A percentile compares a stretch with the other conserved stretches of the same genome.
Evolutionary conservation across 2,329 filamentous ascomycete genomes (phyloP).

Genomic region (Epichloe aotearoae): DNA sequence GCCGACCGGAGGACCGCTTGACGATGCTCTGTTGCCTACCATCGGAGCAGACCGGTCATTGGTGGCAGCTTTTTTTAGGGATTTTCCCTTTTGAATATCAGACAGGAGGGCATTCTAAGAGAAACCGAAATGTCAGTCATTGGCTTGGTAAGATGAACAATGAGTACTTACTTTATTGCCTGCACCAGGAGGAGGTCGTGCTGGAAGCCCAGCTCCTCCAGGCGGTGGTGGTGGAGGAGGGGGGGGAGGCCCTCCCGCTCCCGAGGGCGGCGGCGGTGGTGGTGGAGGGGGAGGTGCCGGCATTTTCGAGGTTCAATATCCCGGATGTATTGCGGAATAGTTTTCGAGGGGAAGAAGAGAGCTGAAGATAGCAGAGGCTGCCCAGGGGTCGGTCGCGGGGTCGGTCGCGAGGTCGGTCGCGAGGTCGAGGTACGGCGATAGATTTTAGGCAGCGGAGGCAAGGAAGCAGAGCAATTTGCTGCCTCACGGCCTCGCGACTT

Average conservation of each 20-base stretch:
- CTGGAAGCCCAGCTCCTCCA: conserved; percentile 29
- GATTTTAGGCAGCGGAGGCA: conserved; percentile 1
- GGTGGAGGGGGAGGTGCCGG: conserved; percentile 55
- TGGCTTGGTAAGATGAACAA: background rate
- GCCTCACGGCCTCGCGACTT: background rate
- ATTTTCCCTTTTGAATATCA: conserved; percentile 73
- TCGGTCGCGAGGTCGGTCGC: no score
- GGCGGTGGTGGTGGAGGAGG: conserved; percentile 51
- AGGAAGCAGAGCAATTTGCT: background rate
- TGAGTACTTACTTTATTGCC: conserved; percentile 48
- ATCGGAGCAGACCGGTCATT: conserved; percentile 84
- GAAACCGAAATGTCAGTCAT: conserved; percentile 5
- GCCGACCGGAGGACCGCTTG: conserved; percentile 47
- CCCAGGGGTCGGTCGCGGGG: background rate
- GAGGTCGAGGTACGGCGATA: background rate
- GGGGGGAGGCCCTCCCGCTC: conserved; percentile 16
- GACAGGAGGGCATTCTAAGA: conserved; percentile 67
- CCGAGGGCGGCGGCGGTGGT: conserved; percentile 27
- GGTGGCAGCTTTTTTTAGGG: conserved; percentile 73
- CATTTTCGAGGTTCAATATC: conserved; percentile 9
- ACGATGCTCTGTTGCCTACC: conserved; percentile 27
- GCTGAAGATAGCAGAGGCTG: background rate
- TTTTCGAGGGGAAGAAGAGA: background rate
- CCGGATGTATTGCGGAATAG: background rate
- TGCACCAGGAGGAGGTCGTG: conserved; percentile 40